Evolutionary conservation across 805 yeast genomes (phyloP).

Genomic region (Monosporozyma yasuniensis): DNA sequence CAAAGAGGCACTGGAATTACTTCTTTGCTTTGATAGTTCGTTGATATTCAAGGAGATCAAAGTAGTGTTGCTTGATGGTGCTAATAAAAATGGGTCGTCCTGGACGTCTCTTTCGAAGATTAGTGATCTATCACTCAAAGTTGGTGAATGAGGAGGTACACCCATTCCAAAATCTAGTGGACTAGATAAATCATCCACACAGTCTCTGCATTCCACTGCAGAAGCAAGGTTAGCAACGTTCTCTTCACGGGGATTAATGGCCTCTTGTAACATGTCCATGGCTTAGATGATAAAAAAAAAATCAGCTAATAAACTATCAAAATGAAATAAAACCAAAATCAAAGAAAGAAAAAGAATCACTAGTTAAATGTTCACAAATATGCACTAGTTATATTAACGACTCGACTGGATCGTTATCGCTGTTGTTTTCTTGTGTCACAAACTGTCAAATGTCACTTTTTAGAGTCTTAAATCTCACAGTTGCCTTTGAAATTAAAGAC

Average conservation of each 20-base stretch:
- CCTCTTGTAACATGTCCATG: background rate
- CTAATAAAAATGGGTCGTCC: constrained; percentile 34
- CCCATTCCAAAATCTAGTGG: background rate
- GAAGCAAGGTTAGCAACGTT: background rate
- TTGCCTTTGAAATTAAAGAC: background rate
- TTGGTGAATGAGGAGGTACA: constrained; percentile 5
- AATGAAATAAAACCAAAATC: background rate
- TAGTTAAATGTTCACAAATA: background rate
- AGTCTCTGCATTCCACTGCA: background rate
- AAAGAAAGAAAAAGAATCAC: background rate
- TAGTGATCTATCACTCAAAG: constrained; percentile 33
- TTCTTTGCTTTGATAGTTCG: constrained; percentile 1
- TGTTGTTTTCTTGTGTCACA: background rate
- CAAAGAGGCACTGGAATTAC: constrained; percentile 5
- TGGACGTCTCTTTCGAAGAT: constrained; percentile 57
- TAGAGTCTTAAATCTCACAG: background rate
- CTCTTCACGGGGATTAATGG: background rate
- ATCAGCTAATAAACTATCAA: background rate
- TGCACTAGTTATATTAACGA: too few relatives aligned
- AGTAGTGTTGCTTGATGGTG: constrained; percentile 6
- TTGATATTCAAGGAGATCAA: background rate
- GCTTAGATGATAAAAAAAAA: background rate
- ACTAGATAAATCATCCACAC: background rate
- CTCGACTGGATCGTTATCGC: too few relatives aligned
- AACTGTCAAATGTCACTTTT: background rate